These are phyloP conservation scores for Detonula confervacea DNA, from an alignment of 352 stramenopile species.

Conservation along the genomic window DNA sequence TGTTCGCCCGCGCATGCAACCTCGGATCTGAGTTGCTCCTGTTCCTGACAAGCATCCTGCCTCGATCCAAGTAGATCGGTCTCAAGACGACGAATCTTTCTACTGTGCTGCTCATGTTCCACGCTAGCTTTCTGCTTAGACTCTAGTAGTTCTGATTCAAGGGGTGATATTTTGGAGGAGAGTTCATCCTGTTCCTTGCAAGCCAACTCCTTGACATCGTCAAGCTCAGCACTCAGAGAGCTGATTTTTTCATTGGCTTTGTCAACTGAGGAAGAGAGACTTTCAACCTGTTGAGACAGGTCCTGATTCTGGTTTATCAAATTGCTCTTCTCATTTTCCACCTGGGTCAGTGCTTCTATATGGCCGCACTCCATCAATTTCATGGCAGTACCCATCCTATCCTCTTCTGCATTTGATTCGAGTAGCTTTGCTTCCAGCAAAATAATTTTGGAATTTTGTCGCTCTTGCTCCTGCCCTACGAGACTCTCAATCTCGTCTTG, in stretches of 20 bases:
- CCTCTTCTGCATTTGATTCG: not conserved
- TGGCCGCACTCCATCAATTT: constrained; percentile 4
- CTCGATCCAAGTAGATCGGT: not conserved
- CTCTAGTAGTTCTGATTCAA: too few relatives aligned
- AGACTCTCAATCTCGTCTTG: not conserved
- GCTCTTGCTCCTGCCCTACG: too few relatives aligned
- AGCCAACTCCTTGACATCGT: too few relatives aligned
- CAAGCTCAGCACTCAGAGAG: not conserved
- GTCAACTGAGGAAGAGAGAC: not conserved
- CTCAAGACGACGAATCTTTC: not conserved
- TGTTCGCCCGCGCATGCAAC: not conserved
- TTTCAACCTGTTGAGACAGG: constrained; percentile 1
- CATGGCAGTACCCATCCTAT: not conserved
- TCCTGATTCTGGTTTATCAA: constrained; percentile 9
- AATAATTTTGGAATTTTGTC: too few relatives aligned
- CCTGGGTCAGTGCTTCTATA: not conserved
- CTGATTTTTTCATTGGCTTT: not conserved
- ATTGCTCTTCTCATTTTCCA: constrained; percentile 4
- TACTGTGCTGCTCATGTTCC: not conserved
- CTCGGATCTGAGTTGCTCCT: not conserved
- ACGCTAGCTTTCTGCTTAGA: not conserved
- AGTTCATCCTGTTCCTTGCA: not conserved
- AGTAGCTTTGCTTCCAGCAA: too few relatives aligned
- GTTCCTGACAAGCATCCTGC: not conserved
- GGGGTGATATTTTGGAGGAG: not conserved